Conservation (phyloP, 2,329 filamentous ascomycete genomes). For the Sarocladiaceae sp. region DNA sequence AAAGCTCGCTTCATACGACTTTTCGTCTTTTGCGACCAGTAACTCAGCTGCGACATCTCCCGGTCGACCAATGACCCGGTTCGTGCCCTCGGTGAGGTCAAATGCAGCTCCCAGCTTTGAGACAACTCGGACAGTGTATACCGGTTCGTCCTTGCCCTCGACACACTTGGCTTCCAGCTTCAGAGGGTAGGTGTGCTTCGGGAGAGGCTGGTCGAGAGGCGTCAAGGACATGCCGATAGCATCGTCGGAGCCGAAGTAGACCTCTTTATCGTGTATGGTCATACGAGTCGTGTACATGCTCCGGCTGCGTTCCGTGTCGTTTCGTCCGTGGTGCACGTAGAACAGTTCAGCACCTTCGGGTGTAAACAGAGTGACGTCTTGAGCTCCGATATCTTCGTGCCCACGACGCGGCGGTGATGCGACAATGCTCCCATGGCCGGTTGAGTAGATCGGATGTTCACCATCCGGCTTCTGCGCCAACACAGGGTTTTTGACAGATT, state of each 20-base stretch:
- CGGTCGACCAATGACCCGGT: slow-evolving; percentile 20
- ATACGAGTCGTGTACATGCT: slow-evolving; percentile 29
- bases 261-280: slow-evolving; percentile 18
- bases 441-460: slow-evolving; percentile 26
- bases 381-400: slow-evolving; percentile 19
- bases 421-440: slow-evolving; percentile 29
- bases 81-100: slow-evolving; percentile 19
- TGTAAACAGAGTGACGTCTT: slow-evolving; percentile 26
- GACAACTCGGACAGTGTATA: slow-evolving; percentile 16
- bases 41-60: slow-evolving; percentile 12
- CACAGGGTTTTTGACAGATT: slow-evolving; percentile 26
- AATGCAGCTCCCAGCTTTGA: slow-evolving; percentile 19
- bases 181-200: slow-evolving; percentile 25
- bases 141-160: neutral
- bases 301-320: slow-evolving; percentile 21
- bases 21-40: slow-evolving; percentile 10
- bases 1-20: slow-evolving; percentile 15
- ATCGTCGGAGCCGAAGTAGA: slow-evolving; percentile 22
- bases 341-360: slow-evolving; percentile 27
- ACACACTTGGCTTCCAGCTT: slow-evolving; percentile 15
- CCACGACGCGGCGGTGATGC: slow-evolving; percentile 22
- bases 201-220: slow-evolving; percentile 25
- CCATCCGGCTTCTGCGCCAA: slow-evolving; percentile 24
- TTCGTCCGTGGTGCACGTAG: slow-evolving; percentile 29
- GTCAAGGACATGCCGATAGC: slow-evolving; percentile 26